Evolutionary conservation across 768 basidiomycete species (phyloP).

Genomic region (Rhodotorula sphaerocarpa): DNA sequence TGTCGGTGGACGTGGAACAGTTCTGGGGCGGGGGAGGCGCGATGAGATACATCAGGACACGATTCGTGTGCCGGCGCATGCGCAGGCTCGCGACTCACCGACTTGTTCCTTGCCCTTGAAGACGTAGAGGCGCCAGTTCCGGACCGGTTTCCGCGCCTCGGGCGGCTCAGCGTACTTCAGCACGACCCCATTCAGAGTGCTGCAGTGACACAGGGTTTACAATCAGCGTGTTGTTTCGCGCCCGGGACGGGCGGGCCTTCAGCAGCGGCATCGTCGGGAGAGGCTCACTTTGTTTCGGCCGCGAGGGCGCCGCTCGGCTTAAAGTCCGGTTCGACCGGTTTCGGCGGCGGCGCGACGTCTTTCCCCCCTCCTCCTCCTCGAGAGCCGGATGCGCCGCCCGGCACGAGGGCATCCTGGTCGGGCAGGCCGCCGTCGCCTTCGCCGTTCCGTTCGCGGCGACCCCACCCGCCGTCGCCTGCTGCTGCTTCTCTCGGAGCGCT

Average conservation of each 20-base stretch:
- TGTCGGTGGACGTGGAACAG: conserved; percentile 85
- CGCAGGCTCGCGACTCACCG: too few relatives aligned
- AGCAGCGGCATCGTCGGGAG: not conserved
- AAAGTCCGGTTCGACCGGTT: conserved; percentile 81
- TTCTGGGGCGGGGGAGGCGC: conserved; percentile 49
- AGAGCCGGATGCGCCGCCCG: not conserved
- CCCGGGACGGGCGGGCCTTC: too few relatives aligned
- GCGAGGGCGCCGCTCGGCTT: conserved; percentile 79
- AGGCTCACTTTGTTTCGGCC: conserved; percentile 71
- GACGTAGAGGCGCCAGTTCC: conserved; percentile 91
- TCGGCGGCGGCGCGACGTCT: conserved; percentile 43
- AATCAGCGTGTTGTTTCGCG: too few relatives aligned
- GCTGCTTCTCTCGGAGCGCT: not conserved
- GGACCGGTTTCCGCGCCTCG: conserved; percentile 81
- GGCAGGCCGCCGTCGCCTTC: conserved; percentile 3
- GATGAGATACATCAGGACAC: too few relatives aligned
- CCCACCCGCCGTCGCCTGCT: conserved; percentile 14
- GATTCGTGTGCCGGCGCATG: too few relatives aligned
- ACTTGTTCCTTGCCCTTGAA: conserved; percentile 91
- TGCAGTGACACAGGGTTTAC: conserved; percentile 9
- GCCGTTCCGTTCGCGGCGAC: not conserved
- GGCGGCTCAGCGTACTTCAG: conserved; percentile 98
- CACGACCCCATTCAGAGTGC: conserved; percentile 48
- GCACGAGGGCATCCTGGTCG: conserved; percentile 11
- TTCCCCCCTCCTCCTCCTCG: conserved; percentile 1